A percentile compares a stretch with the other conserved stretches of the same genome.
phyloP scores from a whole-genome alignment of 2,329 filamentous ascomycete genomes.

The Calcarisporium arbuscula region DNA sequence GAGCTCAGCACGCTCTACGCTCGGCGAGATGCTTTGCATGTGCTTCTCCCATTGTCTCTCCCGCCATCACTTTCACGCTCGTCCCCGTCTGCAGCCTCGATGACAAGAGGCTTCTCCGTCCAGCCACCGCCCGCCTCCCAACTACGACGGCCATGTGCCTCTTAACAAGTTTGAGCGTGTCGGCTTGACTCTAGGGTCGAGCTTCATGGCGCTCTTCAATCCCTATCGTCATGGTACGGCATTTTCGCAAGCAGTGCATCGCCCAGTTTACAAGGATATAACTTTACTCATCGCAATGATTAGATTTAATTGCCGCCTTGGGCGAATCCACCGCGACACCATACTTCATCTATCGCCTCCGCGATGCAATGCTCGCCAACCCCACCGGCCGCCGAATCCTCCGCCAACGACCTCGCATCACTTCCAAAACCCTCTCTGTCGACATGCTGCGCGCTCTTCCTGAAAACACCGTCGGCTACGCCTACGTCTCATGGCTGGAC shows the following conservation, averaged over 20 bases:
- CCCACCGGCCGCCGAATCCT: conserved; percentile 87
- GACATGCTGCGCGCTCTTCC: conserved; percentile 66
- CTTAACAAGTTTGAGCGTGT: conserved; percentile 72
- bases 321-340: conserved; percentile 92
- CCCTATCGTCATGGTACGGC: conserved; percentile 68
- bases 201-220: conserved; percentile 59
- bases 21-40: conserved; percentile 15
- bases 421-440: conserved; percentile 63
- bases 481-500: conserved; percentile 89
- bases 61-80: too few species aligned
- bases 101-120: conserved; percentile 9
- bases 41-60: not conserved
- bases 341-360: conserved; percentile 89
- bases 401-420: conserved; percentile 81
- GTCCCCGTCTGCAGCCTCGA: conserved; percentile 11
- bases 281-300: not conserved
- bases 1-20: conserved; percentile 13
- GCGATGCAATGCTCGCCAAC: conserved; percentile 80
- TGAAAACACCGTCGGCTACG: conserved; percentile 66
- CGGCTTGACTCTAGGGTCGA: conserved; percentile 61
- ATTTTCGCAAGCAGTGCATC: not conserved
- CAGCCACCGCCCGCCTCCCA: conserved; percentile 69
- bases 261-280: not conserved
- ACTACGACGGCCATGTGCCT: conserved; percentile 89
- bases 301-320: conserved; percentile 89